Evolutionary conservation across 1,139 yeast genomes (phyloP).

Genomic region (Suhomyces maxii): DNA sequence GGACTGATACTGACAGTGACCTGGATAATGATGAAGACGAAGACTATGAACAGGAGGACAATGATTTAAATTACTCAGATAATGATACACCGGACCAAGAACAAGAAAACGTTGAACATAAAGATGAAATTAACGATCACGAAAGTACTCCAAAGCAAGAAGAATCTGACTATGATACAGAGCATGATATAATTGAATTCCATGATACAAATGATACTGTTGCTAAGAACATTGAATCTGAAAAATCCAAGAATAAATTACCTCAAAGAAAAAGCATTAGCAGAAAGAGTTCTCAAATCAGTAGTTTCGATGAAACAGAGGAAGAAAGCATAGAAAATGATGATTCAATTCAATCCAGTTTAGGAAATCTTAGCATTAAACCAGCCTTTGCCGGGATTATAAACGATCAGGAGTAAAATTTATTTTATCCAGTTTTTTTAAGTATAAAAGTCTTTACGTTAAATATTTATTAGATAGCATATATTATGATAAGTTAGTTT

Average conservation of each 20-base stretch:
- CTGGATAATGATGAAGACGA: constrained; percentile 14
- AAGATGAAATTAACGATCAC: neutral
- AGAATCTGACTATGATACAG: neutral
- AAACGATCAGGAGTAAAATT: too few relatives aligned
- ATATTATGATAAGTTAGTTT: neutral
- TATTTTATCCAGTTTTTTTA: neutral
- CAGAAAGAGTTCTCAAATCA: neutral
- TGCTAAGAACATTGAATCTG: neutral
- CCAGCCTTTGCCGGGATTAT: neutral
- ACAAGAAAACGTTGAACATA: neutral
- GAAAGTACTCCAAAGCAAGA: neutral
- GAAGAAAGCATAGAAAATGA: neutral
- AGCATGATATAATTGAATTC: neutral
- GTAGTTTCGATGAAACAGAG: neutral
- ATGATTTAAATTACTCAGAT: neutral
- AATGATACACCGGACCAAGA: neutral
- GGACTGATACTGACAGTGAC: constrained; percentile 12
- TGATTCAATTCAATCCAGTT: constrained; percentile 4
- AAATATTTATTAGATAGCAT: neutral
- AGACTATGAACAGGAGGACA: constrained; percentile 7
- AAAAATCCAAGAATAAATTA: neutral
- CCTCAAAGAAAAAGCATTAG: neutral
- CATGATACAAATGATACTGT: neutral
- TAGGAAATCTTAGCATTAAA: neutral
- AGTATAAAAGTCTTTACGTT: neutral